phyloP scores from a whole-genome alignment of 1,139 yeast genomes.

The Candida albicans region DNA sequence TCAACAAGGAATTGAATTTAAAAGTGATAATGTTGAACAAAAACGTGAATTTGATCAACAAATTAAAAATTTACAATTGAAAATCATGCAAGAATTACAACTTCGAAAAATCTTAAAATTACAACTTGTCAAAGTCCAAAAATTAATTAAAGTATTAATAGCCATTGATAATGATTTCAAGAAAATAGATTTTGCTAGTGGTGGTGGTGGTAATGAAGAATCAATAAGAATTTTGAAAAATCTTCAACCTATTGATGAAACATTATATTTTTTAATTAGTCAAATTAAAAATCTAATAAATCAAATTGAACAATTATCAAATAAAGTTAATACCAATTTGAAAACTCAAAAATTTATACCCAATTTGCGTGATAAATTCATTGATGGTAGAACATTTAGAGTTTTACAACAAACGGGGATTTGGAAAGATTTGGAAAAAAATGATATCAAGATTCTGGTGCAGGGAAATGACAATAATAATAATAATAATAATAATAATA shows the following conservation, averaged over 20 bases:
- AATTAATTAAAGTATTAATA: conserved; percentile 32
- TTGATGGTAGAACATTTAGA: conserved; percentile 12
- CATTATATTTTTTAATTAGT: conserved; percentile 44
- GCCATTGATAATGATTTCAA: conserved; percentile 23
- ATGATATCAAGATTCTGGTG: not conserved
- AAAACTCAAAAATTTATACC: conserved; percentile 23
- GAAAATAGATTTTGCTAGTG: conserved; percentile 11
- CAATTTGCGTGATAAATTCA: conserved; percentile 28
- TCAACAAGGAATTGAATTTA: conserved; percentile 56
- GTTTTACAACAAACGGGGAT: not conserved
- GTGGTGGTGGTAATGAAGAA: conserved; percentile 16
- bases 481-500: not conserved
- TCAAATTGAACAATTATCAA: conserved; percentile 37
- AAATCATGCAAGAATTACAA: conserved; percentile 46
- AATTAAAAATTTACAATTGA: conserved; percentile 37
- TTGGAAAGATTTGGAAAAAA: not conserved
- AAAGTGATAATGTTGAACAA: conserved; percentile 11
- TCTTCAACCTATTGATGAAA: conserved; percentile 56
- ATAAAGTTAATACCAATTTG: conserved; percentile 16
- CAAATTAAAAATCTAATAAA: conserved; percentile 42
- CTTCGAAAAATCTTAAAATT: conserved; percentile 43
- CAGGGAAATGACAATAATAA: not conserved
- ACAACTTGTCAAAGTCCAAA: conserved; percentile 40
- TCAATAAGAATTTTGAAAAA: conserved; percentile 33
- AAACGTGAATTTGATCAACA: conserved; percentile 34